phyloP scores from a whole-genome alignment of 2,329 filamentous ascomycete genomes.

The Exophiala bonariae region DNA sequence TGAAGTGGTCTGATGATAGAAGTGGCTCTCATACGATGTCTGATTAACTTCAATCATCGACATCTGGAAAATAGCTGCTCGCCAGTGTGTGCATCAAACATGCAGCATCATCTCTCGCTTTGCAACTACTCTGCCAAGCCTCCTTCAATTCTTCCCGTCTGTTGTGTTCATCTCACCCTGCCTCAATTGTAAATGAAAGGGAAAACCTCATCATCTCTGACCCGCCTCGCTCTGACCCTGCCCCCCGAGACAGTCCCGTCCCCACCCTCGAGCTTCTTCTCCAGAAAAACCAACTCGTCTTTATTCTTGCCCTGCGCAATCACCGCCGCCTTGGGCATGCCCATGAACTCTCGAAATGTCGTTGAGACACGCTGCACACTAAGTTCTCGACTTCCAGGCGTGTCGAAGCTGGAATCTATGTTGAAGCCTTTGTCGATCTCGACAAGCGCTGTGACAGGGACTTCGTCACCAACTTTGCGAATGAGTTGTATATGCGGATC shows the following conservation, averaged over 20 bases:
- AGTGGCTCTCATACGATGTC: too few species aligned
- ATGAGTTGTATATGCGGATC: slow-evolving; percentile 22
- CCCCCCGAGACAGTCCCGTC: background rate
- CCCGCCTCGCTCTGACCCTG: slow-evolving; percentile 7
- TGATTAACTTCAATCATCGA: too few species aligned
- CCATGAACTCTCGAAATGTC: slow-evolving; percentile 23
- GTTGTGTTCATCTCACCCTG: background rate
- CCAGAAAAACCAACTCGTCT: slow-evolving; percentile 20
- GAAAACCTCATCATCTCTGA: slow-evolving; percentile 19
- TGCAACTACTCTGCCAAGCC: too few species aligned
- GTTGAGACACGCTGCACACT: slow-evolving; percentile 12
- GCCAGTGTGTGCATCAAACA: too few species aligned
- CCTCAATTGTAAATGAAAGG: slow-evolving; percentile 15
- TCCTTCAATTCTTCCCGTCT: too few species aligned
- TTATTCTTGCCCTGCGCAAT: slow-evolving; percentile 10
- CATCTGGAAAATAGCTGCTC: too few species aligned
- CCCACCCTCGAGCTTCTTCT: slow-evolving; percentile 7
- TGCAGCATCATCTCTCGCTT: too few species aligned
- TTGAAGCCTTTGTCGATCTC: slow-evolving; percentile 6
- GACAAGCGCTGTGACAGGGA: slow-evolving; percentile 9
- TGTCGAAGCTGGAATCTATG: slow-evolving; percentile 1
- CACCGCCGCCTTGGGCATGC: slow-evolving; percentile 12
- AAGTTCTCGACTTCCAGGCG: background rate
- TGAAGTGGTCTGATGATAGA: too few species aligned
- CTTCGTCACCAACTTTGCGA: slow-evolving; percentile 7